Conservation (phyloP, 2,329 filamentous ascomycete genomes). For the Lachnellula cervina region DNA sequence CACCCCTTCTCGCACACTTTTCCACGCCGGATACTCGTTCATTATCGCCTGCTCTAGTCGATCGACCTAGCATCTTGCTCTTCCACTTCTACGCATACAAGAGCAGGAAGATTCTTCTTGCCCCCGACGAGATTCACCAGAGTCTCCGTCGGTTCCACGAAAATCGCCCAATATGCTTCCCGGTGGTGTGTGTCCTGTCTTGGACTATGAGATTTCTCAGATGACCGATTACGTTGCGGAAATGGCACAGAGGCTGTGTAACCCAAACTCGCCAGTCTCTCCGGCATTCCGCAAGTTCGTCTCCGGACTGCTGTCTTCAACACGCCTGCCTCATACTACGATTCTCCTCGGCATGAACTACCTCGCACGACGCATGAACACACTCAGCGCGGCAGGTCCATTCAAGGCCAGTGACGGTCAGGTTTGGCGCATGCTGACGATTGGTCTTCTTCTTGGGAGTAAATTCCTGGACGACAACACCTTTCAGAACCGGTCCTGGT, state of each 20-base stretch:
- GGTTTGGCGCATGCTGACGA: slow-evolving; percentile 65
- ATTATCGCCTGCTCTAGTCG: slow-evolving; percentile 10
- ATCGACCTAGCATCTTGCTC: slow-evolving; percentile 13
- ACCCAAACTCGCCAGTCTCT: slow-evolving; percentile 53
- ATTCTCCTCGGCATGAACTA: slow-evolving; percentile 69
- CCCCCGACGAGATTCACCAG: slow-evolving; percentile 28
- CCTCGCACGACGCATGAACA: slow-evolving; percentile 58
- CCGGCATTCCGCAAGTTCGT: slow-evolving; percentile 70
- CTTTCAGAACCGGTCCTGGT: slow-evolving; percentile 74
- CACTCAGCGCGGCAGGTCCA: slow-evolving; percentile 42
- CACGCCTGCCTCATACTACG: slow-evolving; percentile 65
- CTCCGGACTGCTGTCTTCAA: slow-evolving; percentile 66
- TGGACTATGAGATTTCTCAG: slow-evolving; percentile 74
- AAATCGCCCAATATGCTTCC: slow-evolving; percentile 29
- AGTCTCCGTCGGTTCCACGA: slow-evolving; percentile 25
- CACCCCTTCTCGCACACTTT: slow-evolving; percentile 8
- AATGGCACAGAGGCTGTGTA: slow-evolving; percentile 64
- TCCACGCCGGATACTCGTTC: slow-evolving; percentile 10
- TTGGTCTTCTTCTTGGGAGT: slow-evolving; percentile 64
- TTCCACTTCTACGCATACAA: slow-evolving; percentile 2
- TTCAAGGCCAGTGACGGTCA: slow-evolving; percentile 46
- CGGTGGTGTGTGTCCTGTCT: slow-evolving; percentile 66
- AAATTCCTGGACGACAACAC: slow-evolving; percentile 77
- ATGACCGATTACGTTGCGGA: slow-evolving; percentile 75
- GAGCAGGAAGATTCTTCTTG: slow-evolving; percentile 26